These are phyloP conservation scores for Silene uniflora DNA, from an alignment of 148 eudicot species.

Conservation along the genomic window DNA sequence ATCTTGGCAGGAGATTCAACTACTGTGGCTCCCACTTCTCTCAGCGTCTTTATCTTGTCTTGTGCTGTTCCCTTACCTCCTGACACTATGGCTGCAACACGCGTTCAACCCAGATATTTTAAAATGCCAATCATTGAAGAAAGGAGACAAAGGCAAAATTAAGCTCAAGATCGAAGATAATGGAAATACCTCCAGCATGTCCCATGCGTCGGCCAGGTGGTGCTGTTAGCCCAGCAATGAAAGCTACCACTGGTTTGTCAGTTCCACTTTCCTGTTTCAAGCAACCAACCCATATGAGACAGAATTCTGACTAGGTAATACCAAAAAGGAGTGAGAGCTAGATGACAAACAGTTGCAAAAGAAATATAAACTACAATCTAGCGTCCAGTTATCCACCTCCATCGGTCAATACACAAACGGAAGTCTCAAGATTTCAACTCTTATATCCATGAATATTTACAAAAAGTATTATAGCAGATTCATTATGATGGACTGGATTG, in stretches of 20 bases:
- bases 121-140: background rate
- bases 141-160: background rate
- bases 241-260: slow-evolving; percentile 90
- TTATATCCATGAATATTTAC: too few relatives aligned
- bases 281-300: slow-evolving; percentile 7
- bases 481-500: too few relatives aligned
- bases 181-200: slow-evolving; percentile 88
- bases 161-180: background rate
- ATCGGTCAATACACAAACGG: too few relatives aligned
- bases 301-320: background rate
- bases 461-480: too few relatives aligned
- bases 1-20: slow-evolving; percentile 97
- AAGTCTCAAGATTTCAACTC: too few relatives aligned
- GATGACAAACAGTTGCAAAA: too few relatives aligned
- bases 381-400: too few relatives aligned
- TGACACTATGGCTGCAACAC: slow-evolving; percentile 91
- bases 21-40: slow-evolving; percentile 85
- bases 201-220: slow-evolving; percentile 99
- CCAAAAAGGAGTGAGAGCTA: background rate
- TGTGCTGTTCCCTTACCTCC: slow-evolving; percentile 99
- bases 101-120: background rate
- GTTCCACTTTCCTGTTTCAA: slow-evolving; percentile 90
- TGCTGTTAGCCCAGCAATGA: slow-evolving; percentile 97
- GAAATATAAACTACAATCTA: background rate
- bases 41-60: slow-evolving; percentile 85